A percentile compares a stretch with the other conserved stretches of the same genome.
These are phyloP conservation scores for Penicillium coffeae DNA, from an alignment of 495 filamentous ascomycete genomes.

Conservation along the genomic window DNA sequence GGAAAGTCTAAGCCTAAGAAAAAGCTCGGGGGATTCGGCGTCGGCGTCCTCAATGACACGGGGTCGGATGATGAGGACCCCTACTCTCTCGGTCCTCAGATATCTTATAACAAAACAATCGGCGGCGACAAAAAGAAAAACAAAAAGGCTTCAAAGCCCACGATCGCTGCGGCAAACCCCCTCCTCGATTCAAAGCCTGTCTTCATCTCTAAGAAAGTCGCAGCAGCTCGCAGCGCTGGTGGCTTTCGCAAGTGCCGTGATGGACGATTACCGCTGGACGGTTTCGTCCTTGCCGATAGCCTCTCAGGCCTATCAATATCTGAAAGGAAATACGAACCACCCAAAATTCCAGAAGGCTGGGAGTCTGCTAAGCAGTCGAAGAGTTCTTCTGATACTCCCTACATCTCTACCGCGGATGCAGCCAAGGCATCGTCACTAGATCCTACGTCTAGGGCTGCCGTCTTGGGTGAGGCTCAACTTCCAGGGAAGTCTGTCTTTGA, in stretches of 20 bases:
- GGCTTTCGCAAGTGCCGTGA: slow-evolving; percentile 81
- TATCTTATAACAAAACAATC: slow-evolving; percentile 83
- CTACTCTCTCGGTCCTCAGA: slow-evolving; percentile 85
- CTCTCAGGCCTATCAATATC: slow-evolving; percentile 50
- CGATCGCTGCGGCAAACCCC: slow-evolving; percentile 54
- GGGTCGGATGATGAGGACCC: slow-evolving; percentile 98
- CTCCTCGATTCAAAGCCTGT: slow-evolving; percentile 63
- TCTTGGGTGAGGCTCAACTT: slow-evolving; percentile 77
- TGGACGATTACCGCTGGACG: slow-evolving; percentile 77
- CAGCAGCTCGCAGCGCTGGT: slow-evolving; percentile 50
- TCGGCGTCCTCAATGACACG: slow-evolving; percentile 88
- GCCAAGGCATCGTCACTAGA: slow-evolving; percentile 73
- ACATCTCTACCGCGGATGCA: slow-evolving; percentile 67
- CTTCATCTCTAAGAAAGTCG: slow-evolving; percentile 73
- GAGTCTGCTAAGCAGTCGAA: slow-evolving; percentile 55
- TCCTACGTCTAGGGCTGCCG: slow-evolving; percentile 71
- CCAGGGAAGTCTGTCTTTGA: slow-evolving; percentile 96
- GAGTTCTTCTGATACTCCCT: slow-evolving; percentile 34
- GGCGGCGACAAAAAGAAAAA: slow-evolving; percentile 86
- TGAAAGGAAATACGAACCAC: slow-evolving; percentile 67
- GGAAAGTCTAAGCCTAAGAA: slow-evolving; percentile 47
- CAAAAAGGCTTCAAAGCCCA: slow-evolving; percentile 46
- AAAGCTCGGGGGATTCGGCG: slow-evolving; percentile 68
- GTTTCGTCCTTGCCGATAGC: slow-evolving; percentile 73
- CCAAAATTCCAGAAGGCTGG: slow-evolving; percentile 74